Conservation (phyloP, 768 basidiomycete species). For the Russula brevipes region DNA sequence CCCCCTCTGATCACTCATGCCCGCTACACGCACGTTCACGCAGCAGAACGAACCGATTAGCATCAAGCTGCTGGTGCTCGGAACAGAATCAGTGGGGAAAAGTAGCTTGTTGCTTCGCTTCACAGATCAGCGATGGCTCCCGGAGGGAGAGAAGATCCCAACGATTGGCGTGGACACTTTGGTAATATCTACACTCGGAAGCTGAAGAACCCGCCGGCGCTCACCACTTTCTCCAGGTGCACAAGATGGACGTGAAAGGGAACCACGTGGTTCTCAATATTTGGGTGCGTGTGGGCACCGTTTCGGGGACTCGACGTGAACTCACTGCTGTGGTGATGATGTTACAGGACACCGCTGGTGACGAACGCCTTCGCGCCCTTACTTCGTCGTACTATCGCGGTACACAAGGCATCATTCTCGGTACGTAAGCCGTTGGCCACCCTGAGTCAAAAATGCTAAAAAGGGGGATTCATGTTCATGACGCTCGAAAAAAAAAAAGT, state of each 20-base stretch:
- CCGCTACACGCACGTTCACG: neutral
- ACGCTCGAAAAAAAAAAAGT: conserved; percentile 41
- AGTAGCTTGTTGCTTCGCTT: conserved; percentile 88
- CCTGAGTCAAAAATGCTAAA: no score
- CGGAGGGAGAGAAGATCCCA: conserved; percentile 79
- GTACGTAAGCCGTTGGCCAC: conserved; percentile 32
- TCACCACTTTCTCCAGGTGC: conserved; percentile 44
- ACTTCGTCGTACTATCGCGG: conserved; percentile 93
- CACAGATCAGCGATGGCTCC: conserved; percentile 91
- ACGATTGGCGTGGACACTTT: conserved; percentile 85
- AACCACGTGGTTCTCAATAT: conserved; percentile 89
- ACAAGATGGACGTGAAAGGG: conserved; percentile 79
- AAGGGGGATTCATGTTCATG: no score
- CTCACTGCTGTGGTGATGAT: neutral
- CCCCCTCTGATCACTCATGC: neutral
- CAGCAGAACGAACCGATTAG: conserved; percentile 46
- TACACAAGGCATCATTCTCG: conserved; percentile 75
- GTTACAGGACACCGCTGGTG: conserved; percentile 84
- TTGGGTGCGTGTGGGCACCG: conserved; percentile 59
- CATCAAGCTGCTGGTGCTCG: conserved; percentile 76
- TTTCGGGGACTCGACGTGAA: neutral
- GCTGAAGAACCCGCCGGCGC: neutral
- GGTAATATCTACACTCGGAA: conserved; percentile 36
- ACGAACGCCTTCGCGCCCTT: conserved; percentile 92
- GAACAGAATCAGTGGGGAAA: conserved; percentile 86